A percentile compares a stretch with the other conserved stretches of the same genome.
phyloP scores from a whole-genome alignment of 305 asterid species.

The Fraxinus baroniana region DNA sequence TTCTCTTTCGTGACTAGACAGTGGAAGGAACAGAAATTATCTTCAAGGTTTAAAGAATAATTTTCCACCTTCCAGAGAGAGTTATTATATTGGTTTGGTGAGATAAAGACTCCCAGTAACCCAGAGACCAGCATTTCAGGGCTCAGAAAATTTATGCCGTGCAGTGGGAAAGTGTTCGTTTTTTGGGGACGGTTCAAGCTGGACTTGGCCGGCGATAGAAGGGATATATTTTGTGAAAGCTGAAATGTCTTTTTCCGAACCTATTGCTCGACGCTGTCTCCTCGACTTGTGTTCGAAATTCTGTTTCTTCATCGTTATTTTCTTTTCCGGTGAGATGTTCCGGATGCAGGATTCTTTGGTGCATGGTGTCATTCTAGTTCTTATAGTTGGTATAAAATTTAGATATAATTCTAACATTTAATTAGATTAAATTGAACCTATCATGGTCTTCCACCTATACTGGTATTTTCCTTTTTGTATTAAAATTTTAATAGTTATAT shows the following conservation, averaged over 20 bases:
- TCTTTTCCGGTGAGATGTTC: neutral
- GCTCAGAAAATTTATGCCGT: neutral
- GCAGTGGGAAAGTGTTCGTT: neutral
- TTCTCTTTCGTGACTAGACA: constrained; percentile 30
- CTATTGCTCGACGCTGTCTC: neutral
- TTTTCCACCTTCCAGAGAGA: constrained; percentile 5
- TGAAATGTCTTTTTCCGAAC: neutral
- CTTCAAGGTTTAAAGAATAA: constrained; percentile 5
- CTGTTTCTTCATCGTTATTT: neutral
- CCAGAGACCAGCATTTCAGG: constrained; percentile 11
- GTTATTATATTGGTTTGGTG: neutral
- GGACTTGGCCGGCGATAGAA: neutral
- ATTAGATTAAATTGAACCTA: neutral
- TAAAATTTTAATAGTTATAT: neutral
- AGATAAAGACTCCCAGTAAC: neutral
- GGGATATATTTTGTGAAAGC: neutral
- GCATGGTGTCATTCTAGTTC: constrained; percentile 8
- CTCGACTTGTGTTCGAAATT: neutral
- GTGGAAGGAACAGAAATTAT: constrained; percentile 16
- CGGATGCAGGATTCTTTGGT: neutral
- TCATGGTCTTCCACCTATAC: neutral
- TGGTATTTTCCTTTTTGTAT: neutral
- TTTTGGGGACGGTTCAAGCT: neutral
- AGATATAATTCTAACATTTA: constrained; percentile 22
- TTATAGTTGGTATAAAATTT: constrained; percentile 17